These are phyloP conservation scores for Phoma herbarum DNA, from an alignment of 2,329 filamentous ascomycete species.

Conservation along the genomic window DNA sequence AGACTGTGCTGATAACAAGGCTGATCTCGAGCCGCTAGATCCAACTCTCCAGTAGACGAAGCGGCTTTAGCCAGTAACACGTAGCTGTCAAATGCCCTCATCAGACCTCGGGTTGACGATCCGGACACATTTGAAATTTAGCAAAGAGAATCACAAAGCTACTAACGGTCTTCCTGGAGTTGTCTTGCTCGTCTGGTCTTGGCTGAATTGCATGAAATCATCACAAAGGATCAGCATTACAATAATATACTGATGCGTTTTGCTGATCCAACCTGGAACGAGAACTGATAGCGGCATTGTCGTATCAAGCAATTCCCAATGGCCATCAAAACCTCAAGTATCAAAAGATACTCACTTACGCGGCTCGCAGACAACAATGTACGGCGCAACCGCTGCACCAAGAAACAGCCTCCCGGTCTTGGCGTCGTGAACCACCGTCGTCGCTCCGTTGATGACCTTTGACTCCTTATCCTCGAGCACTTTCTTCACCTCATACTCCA, in stretches of 20 bases:
- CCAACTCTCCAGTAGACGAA: background rate
- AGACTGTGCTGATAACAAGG: background rate
- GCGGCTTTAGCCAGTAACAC: background rate
- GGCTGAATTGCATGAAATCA: background rate
- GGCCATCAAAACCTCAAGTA: background rate
- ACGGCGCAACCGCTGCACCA: slow-evolving; percentile 25
- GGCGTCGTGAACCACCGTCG: slow-evolving; percentile 39
- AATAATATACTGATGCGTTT: too few species aligned
- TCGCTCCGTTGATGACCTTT: slow-evolving; percentile 33
- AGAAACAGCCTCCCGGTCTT: slow-evolving; percentile 40
- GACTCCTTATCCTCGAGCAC: slow-evolving; percentile 39
- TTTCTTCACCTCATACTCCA: slow-evolving; percentile 36
- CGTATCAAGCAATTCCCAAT: background rate
- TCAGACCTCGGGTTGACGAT: background rate
- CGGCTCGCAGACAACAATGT: slow-evolving; percentile 22
- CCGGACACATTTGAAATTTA: background rate
- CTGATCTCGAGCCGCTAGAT: background rate
- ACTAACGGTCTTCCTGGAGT: background rate
- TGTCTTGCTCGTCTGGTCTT: background rate
- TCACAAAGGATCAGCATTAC: background rate
- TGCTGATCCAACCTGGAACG: background rate
- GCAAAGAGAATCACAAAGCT: background rate
- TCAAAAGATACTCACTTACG: background rate
- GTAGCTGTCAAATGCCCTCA: background rate
- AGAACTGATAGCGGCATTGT: background rate